Conservation (phyloP, 768 basidiomycete species). For the Amanita rimosa region DNA sequence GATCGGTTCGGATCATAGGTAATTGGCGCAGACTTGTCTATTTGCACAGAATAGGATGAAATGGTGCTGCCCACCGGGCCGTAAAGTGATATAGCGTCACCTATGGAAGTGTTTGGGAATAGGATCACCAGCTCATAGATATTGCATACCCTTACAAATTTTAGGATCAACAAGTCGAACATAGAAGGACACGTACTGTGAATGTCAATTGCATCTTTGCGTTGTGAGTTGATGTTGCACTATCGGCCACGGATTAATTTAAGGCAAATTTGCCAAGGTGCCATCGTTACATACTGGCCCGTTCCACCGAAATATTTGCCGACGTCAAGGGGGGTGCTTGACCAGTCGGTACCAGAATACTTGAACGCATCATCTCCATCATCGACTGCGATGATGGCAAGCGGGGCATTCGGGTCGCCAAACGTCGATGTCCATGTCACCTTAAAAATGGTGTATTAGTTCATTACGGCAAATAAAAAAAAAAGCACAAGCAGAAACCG, state of each 20-base stretch:
- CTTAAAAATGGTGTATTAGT: background rate
- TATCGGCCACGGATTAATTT: background rate
- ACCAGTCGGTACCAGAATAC: conserved; percentile 6
- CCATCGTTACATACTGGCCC: conserved; percentile 1
- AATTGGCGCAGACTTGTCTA: background rate
- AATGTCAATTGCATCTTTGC: background rate
- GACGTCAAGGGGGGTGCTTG: background rate
- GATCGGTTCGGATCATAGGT: background rate
- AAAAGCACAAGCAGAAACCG: background rate
- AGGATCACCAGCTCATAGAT: background rate
- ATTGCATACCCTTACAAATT: conserved; percentile 1
- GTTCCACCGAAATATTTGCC: conserved; percentile 2
- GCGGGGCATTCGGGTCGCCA: background rate
- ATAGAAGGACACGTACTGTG: background rate
- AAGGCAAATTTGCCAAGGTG: background rate
- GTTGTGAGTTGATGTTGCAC: background rate
- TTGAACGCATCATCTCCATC: background rate
- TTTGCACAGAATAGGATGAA: background rate
- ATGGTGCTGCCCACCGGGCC: background rate
- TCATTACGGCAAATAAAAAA: background rate
- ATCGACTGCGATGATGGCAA: background rate
- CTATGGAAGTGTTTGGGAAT: background rate
- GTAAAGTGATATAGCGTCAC: conserved; percentile 5
- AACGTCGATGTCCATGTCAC: conserved; percentile 1
- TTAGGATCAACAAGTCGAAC: background rate